Conservation (phyloP, 2,329 filamentous ascomycete species). For the Fusarium sp. region DNA sequence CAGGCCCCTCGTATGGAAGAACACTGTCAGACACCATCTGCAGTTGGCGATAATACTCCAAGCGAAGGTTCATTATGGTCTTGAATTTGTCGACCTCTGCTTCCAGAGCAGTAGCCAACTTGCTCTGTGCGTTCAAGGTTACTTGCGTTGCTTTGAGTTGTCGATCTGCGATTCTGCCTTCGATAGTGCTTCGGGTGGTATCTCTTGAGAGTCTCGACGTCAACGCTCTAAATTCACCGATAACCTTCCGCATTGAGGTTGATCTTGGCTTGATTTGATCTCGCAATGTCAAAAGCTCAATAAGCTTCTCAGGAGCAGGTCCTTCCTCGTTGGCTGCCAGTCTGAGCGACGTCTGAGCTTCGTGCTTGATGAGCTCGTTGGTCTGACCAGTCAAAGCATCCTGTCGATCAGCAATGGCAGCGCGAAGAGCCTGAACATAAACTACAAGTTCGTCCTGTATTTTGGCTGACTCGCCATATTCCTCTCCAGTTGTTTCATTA, state of each 20-base stretch:
- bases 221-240: constrained; percentile 78
- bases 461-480: constrained; percentile 89
- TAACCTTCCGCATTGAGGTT: constrained; percentile 77
- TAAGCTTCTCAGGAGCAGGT: constrained; percentile 74
- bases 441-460: constrained; percentile 90
- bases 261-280: constrained; percentile 64
- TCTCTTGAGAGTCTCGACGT: constrained; percentile 64
- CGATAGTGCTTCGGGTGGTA: constrained; percentile 70
- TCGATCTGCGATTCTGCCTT: constrained; percentile 73
- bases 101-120: constrained; percentile 64
- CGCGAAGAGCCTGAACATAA: constrained; percentile 83
- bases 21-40: constrained; percentile 93
- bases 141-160: constrained; percentile 73
- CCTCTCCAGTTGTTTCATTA: constrained; percentile 84
- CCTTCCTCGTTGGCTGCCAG: constrained; percentile 74
- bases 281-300: constrained; percentile 66
- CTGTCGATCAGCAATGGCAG: constrained; percentile 82
- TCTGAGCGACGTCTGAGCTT: constrained; percentile 72
- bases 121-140: constrained; percentile 65
- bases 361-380: constrained; percentile 81
- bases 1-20: constrained; percentile 75
- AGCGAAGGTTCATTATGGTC: constrained; percentile 82
- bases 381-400: constrained; percentile 80
- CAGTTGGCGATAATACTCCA: constrained; percentile 92
- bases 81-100: constrained; percentile 83